These are phyloP conservation scores for Cyclotella kingstonii DNA, from an alignment of 108 stramenopile genomes.

Conservation along the genomic window DNA sequence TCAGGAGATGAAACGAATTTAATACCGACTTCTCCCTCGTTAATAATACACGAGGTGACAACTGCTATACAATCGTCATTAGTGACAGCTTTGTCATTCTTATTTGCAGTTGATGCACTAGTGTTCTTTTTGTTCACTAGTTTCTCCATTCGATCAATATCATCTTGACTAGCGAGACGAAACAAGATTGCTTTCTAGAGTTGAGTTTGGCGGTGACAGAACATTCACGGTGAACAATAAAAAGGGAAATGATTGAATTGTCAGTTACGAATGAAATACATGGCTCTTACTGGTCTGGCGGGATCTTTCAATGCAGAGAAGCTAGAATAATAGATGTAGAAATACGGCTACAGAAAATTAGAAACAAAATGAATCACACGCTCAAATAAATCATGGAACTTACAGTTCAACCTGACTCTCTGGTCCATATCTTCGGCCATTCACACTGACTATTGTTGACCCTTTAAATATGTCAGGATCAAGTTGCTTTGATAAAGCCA, in stretches of 20 bases:
- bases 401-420: slow-evolving; percentile 54
- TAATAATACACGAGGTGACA: slow-evolving; percentile 50
- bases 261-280: background rate
- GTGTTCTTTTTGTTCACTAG: slow-evolving; percentile 37
- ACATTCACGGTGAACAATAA: background rate
- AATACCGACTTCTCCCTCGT: slow-evolving; percentile 67
- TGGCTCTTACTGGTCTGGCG: slow-evolving; percentile 48
- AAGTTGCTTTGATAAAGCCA: slow-evolving; percentile 73
- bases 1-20: slow-evolving; percentile 66
- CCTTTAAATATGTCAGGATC: slow-evolving; percentile 84
- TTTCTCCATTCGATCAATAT: slow-evolving; percentile 58
- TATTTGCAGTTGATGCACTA: background rate
- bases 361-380: background rate
- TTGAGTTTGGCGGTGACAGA: background rate
- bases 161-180: slow-evolving; percentile 64
- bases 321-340: background rate
- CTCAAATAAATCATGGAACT: background rate
- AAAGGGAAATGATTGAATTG: background rate
- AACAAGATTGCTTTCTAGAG: slow-evolving; percentile 75
- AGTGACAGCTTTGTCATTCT: background rate
- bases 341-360: background rate
- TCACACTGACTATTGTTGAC: slow-evolving; percentile 81
- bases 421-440: slow-evolving; percentile 66
- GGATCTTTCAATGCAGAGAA: slow-evolving; percentile 84
- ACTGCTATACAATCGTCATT: slow-evolving; percentile 15